A percentile compares a stretch with the other conserved stretches of the same genome.
phyloP scores from a whole-genome alignment of 306 rosid genomes.

The Cyamopsis tetragonoloba region DNA sequence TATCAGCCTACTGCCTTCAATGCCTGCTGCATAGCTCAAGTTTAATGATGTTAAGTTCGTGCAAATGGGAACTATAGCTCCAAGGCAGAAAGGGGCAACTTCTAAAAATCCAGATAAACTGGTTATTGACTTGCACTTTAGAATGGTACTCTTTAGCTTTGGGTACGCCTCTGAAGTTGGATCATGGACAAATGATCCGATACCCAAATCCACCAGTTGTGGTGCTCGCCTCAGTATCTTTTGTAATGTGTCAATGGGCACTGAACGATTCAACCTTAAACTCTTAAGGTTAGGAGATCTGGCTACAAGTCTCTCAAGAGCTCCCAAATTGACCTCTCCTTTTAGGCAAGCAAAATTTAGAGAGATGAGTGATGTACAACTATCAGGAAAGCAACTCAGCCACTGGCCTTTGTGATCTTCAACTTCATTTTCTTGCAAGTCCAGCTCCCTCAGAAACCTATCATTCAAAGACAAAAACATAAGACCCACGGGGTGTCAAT shows the following conservation, averaged over 20 bases:
- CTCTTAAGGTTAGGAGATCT: slow-evolving; percentile 85
- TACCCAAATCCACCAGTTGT: slow-evolving; percentile 72
- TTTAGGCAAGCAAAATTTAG: slow-evolving; percentile 90
- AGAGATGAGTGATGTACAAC: slow-evolving; percentile 71
- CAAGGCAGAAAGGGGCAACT: slow-evolving; percentile 58
- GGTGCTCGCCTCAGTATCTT: slow-evolving; percentile 65
- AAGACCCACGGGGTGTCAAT: background rate
- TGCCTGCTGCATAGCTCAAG: slow-evolving; percentile 85
- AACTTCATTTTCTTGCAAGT: slow-evolving; percentile 92
- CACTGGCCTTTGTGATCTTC: slow-evolving; percentile 82
- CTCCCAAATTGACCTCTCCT: slow-evolving; percentile 65
- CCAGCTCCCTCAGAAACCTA: slow-evolving; percentile 86
- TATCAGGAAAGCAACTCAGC: slow-evolving; percentile 89
- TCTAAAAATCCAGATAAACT: slow-evolving; percentile 90
- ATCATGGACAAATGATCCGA: slow-evolving; percentile 62
- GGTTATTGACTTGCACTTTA: slow-evolving; percentile 59
- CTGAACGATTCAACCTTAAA: slow-evolving; percentile 66
- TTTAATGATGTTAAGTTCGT: slow-evolving; percentile 66
- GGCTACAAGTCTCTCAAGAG: slow-evolving; percentile 84
- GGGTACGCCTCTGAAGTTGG: slow-evolving; percentile 43
- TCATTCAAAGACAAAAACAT: background rate
- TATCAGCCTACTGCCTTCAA: slow-evolving; percentile 52
- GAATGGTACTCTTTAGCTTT: slow-evolving; percentile 43
- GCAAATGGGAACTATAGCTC: slow-evolving; percentile 65
- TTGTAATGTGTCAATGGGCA: slow-evolving; percentile 59